Percentiles rank a stretch among this genome's conserved stretches.
These are phyloP conservation scores for Lodderomyces beijingensis DNA, from an alignment of 1,139 yeast species.

Conservation along the genomic window DNA sequence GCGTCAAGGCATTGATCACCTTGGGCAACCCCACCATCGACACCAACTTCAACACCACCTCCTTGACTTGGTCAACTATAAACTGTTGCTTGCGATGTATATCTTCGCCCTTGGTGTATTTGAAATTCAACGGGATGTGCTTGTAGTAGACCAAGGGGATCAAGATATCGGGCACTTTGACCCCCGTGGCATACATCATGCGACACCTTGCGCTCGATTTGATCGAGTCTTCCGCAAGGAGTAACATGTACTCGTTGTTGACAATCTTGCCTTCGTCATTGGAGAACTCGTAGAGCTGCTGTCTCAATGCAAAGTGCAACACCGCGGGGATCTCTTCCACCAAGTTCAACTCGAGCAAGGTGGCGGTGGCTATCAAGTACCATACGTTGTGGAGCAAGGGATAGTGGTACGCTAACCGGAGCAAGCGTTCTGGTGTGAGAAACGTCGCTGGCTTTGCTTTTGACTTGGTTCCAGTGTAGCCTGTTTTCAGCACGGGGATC, in stretches of 20 bases:
- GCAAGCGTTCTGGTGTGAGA: constrained; percentile 60
- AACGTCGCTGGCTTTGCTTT: no score
- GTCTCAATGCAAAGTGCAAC: constrained; percentile 68
- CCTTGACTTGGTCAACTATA: constrained; percentile 61
- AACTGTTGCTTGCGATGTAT: constrained; percentile 30
- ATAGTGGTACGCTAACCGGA: constrained; percentile 52
- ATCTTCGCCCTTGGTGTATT: constrained; percentile 26
- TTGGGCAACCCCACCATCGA: constrained; percentile 86
- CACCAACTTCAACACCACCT: constrained; percentile 68
- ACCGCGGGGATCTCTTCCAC: constrained; percentile 77
- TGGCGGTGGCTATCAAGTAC: constrained; percentile 74
- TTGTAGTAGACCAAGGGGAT: constrained; percentile 38
- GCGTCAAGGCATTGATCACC: constrained; percentile 70
- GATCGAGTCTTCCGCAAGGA: constrained; percentile 32
- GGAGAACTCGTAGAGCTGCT: constrained; percentile 26
- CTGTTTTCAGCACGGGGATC: no score
- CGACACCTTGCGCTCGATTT: constrained; percentile 32
- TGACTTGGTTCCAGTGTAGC: no score
- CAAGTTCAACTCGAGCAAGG: constrained; percentile 74
- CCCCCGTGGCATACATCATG: constrained; percentile 39
- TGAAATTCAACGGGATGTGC: constrained; percentile 35
- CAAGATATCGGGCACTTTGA: constrained; percentile 38
- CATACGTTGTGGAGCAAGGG: constrained; percentile 50
- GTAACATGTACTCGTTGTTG: constrained; percentile 20
- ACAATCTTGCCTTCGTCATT: constrained; percentile 13